Evolutionary conservation across 2,329 filamentous ascomycete genomes (phyloP).

Genomic region (Plectosphaerella cucumerina): DNA sequence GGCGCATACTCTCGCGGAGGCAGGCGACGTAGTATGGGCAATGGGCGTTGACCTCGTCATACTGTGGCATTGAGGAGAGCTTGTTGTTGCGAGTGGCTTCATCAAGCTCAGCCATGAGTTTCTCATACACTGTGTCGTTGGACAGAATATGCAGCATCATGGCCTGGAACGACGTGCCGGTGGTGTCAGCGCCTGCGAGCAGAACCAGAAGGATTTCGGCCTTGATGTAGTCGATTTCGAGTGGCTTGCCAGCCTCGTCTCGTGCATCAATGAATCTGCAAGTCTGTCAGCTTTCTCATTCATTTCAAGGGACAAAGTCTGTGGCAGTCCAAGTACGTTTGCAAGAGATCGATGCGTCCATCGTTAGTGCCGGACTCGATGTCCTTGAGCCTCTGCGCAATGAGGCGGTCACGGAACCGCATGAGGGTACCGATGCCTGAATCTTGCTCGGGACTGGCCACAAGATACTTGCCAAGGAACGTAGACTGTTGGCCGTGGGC

Average conservation of each 20-base stretch:
- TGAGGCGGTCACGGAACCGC: constrained; percentile 51
- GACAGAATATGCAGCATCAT: constrained; percentile 38
- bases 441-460: constrained; percentile 47
- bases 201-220: constrained; percentile 48
- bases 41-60: constrained; percentile 34
- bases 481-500: constrained; percentile 24
- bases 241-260: constrained; percentile 38
- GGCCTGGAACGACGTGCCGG: constrained; percentile 44
- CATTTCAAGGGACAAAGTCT: neutral
- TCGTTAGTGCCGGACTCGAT: constrained; percentile 38
- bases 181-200: constrained; percentile 48
- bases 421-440: constrained; percentile 52
- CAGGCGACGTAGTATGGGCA: constrained; percentile 45
- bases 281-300: neutral
- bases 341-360: constrained; percentile 46
- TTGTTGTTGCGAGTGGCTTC: constrained; percentile 24
- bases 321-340: constrained; percentile 30
- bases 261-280: constrained; percentile 37
- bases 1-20: constrained; percentile 44
- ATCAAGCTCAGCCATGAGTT: constrained; percentile 43
- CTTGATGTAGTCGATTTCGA: constrained; percentile 46
- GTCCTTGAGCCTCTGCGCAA: constrained; percentile 41
- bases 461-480: constrained; percentile 45
- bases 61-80: constrained; percentile 30
- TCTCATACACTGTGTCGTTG: constrained; percentile 34